A percentile compares a stretch with the other conserved stretches of the same genome.
Conservation (phyloP, 352 stramenopile species). For the Phytopythium mirpurense region DNA sequence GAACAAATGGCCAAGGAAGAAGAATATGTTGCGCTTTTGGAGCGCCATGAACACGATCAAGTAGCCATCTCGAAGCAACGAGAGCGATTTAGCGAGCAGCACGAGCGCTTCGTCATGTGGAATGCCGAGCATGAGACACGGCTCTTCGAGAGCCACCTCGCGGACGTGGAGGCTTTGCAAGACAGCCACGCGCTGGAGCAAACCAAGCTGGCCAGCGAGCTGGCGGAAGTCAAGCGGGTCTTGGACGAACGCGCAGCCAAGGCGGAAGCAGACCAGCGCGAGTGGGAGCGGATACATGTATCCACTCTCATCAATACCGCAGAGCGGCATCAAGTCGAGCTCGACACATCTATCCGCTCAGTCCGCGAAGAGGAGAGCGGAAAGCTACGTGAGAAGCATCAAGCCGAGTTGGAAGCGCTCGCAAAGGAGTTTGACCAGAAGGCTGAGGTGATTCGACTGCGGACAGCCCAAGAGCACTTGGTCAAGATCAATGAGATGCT, state of each 20-base stretch:
- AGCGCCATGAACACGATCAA: background rate
- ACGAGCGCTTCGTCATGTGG: slow-evolving; percentile 8
- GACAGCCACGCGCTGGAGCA: background rate
- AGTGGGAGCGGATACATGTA: background rate
- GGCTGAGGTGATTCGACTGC: slow-evolving; percentile 14
- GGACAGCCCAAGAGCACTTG: slow-evolving; percentile 16
- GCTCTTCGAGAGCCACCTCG: background rate
- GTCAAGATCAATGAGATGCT: slow-evolving; percentile 20
- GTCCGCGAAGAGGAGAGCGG: slow-evolving; percentile 3
- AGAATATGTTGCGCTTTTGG: background rate
- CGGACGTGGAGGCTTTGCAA: slow-evolving; percentile 1
- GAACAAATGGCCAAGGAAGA: slow-evolving; percentile 4
- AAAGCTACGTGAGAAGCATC: slow-evolving; percentile 2
- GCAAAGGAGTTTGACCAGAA: slow-evolving; percentile 11
- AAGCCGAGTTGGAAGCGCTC: slow-evolving; percentile 3
- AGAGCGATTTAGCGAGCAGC: slow-evolving; percentile 5
- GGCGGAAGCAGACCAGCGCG: background rate
- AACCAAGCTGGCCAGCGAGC: background rate
- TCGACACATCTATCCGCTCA: background rate
- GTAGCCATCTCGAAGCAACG: background rate
- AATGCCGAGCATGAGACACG: slow-evolving; percentile 4
- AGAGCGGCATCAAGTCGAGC: slow-evolving; percentile 3
- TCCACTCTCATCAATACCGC: background rate
- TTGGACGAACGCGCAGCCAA: slow-evolving; percentile 4
- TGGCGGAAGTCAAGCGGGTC: slow-evolving; percentile 1